Conservation (phyloP, 2,329 filamentous ascomycete species). For the Fusarium agapanthi region DNA sequence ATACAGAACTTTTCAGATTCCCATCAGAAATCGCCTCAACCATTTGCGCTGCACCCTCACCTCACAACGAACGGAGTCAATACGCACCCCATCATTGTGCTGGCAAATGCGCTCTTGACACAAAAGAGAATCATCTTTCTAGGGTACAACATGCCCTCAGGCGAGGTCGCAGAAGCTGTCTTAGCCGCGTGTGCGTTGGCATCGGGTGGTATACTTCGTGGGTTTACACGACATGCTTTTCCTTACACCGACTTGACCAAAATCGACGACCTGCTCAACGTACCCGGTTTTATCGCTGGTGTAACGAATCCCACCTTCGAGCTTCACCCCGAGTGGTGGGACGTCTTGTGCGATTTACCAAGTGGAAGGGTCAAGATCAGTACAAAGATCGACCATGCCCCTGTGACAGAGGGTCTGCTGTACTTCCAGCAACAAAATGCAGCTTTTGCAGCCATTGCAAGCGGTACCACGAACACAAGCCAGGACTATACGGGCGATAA, state of each 20-base stretch:
- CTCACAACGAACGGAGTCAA: constrained; percentile 89
- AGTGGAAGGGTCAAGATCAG: constrained; percentile 95
- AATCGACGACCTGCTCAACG: constrained; percentile 93
- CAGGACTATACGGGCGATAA: constrained; percentile 85
- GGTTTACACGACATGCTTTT: constrained; percentile 95
- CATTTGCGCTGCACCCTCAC: constrained; percentile 88
- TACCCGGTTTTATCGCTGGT: constrained; percentile 96
- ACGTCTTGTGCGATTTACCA: constrained; percentile 91
- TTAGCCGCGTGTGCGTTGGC: constrained; percentile 94
- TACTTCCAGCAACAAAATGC: constrained; percentile 88
- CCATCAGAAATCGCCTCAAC: constrained; percentile 83
- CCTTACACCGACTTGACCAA: constrained; percentile 98
- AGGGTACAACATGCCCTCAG: constrained; percentile 92
- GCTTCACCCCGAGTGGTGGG: constrained; percentile 97
- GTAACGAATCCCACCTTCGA: constrained; percentile 98
- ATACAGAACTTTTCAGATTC: constrained; percentile 91
- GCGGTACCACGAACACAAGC: constrained; percentile 51
- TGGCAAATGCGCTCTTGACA: constrained; percentile 92
- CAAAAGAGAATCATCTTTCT: constrained; percentile 97
- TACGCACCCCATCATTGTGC: constrained; percentile 94
- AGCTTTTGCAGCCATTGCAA: constrained; percentile 60
- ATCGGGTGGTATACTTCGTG: constrained; percentile 89
- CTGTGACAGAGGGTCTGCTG: constrained; percentile 82
- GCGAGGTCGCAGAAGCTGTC: constrained; percentile 97
- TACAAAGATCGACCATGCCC: constrained; percentile 81